A percentile compares a stretch with the other conserved stretches of the same genome.
Conservation (phyloP, 2,329 filamentous ascomycete species). For the Coniella vitis region DNA sequence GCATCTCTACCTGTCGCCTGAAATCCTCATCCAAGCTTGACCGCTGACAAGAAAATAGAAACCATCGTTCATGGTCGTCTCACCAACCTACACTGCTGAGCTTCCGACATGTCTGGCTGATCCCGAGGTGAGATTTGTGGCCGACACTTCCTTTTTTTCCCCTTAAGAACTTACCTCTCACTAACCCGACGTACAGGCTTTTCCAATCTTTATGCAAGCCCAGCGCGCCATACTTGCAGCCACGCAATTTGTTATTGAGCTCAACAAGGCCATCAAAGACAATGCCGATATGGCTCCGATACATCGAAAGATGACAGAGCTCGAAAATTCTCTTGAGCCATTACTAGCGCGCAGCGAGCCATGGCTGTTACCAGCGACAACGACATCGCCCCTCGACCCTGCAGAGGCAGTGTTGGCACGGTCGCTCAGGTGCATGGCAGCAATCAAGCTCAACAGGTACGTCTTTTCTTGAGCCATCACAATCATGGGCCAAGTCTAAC, state of each 20-base stretch:
- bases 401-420: slow-evolving; percentile 35
- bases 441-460: slow-evolving; percentile 44
- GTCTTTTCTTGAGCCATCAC: too few relatives aligned
- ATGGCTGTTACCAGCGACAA: slow-evolving; percentile 27
- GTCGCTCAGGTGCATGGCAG: slow-evolving; percentile 38
- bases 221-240: slow-evolving; percentile 41
- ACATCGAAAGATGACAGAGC: slow-evolving; percentile 33
- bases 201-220: slow-evolving; percentile 36
- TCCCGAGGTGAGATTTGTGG: slow-evolving; percentile 31
- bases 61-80: slow-evolving; percentile 36
- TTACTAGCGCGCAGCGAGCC: slow-evolving; percentile 29
- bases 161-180: background rate
- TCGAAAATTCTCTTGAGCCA: slow-evolving; percentile 32
- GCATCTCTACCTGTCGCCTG: slow-evolving; percentile 4
- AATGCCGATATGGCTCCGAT: slow-evolving; percentile 32
- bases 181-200: slow-evolving; percentile 28
- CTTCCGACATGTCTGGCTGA: slow-evolving; percentile 35
- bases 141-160: too few relatives aligned
- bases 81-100: slow-evolving; percentile 37
- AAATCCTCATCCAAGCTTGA: background rate
- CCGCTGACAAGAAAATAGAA: slow-evolving; percentile 23
- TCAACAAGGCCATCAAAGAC: slow-evolving; percentile 34
- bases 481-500: background rate
- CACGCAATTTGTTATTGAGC: slow-evolving; percentile 41
- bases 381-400: slow-evolving; percentile 29